Conservation (phyloP, 345 rosid species). For the Excoecaria agallocha region DNA sequence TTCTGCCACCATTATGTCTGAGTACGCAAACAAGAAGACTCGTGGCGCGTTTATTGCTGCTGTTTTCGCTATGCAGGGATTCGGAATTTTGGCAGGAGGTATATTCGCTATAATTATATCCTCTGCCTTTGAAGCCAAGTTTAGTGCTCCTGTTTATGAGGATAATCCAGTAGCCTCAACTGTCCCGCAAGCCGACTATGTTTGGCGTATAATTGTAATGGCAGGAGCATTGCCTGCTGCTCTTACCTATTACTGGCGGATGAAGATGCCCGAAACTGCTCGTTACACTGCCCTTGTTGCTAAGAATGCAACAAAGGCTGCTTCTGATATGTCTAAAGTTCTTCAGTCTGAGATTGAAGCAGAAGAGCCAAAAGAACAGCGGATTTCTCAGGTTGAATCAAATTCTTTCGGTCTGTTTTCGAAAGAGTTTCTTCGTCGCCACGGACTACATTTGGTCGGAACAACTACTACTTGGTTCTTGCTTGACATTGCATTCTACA, state of each 20-base stretch:
- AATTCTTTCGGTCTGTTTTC: slow-evolving; percentile 61
- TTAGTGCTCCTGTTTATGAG: slow-evolving; percentile 51
- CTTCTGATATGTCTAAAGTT: slow-evolving; percentile 79
- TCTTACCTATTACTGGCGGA: slow-evolving; percentile 72
- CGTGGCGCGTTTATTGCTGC: slow-evolving; percentile 88
- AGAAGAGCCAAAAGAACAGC: slow-evolving; percentile 42
- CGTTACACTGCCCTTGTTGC: slow-evolving; percentile 90
- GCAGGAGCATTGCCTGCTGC: slow-evolving; percentile 79
- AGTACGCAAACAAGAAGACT: slow-evolving; percentile 80
- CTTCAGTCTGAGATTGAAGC: slow-evolving; percentile 63
- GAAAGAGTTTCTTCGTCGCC: slow-evolving; percentile 49
- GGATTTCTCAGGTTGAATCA: slow-evolving; percentile 16
- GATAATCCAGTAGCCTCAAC: slow-evolving; percentile 50
- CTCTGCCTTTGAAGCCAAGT: slow-evolving; percentile 47
- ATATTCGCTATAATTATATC: slow-evolving; percentile 58
- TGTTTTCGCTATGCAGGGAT: slow-evolving; percentile 94
- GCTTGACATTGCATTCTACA: slow-evolving; percentile 81
- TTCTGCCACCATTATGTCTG: slow-evolving; percentile 84
- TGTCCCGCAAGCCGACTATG: slow-evolving; percentile 62
- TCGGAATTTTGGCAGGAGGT: slow-evolving; percentile 76
- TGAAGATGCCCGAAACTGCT: slow-evolving; percentile 91
- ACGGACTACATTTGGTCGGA: slow-evolving; percentile 83
- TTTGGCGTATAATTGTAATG: slow-evolving; percentile 82
- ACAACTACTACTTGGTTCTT: slow-evolving; percentile 81
- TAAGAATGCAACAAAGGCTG: slow-evolving; percentile 65